Conservation (phyloP, 169 alveolate species). For the Eimeria zaria region DNA sequence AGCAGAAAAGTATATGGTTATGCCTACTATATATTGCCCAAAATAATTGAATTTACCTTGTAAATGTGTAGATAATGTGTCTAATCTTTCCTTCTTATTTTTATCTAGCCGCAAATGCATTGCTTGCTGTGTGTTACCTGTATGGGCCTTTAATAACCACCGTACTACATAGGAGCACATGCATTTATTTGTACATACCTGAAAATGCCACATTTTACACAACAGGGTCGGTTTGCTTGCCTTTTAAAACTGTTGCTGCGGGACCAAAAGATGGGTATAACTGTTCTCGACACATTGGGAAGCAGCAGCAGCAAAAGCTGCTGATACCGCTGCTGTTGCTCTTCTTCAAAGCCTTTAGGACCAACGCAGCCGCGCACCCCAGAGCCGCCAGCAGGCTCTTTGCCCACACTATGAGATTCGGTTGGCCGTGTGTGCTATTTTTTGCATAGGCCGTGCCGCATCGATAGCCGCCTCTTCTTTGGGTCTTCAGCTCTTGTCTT, state of each 20-base stretch:
- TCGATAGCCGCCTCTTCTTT: neutral
- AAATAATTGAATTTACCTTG: too few relatives aligned
- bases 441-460: constrained; percentile 38
- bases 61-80: too few relatives aligned
- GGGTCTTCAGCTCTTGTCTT: constrained; percentile 56
- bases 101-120: too few relatives aligned
- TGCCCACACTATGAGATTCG: neutral
- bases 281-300: neutral
- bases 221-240: neutral
- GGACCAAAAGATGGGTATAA: neutral
- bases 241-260: neutral
- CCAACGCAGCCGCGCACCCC: too few relatives aligned
- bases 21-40: too few relatives aligned
- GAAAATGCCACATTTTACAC: neutral
- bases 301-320: neutral
- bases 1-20: too few relatives aligned
- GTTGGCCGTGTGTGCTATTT: neutral
- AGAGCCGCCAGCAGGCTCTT: too few relatives aligned
- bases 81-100: too few relatives aligned
- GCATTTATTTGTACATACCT: neutral
- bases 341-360: too few relatives aligned
- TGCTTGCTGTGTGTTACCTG: neutral
- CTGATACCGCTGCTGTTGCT: too few relatives aligned
- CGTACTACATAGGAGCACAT: neutral
- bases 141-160: neutral